Evolutionary conservation across 495 filamentous ascomycete genomes (phyloP), one percentile per base, ranked within the genome.

Genomic region (Hypoxylon cercidicola): DNA sequence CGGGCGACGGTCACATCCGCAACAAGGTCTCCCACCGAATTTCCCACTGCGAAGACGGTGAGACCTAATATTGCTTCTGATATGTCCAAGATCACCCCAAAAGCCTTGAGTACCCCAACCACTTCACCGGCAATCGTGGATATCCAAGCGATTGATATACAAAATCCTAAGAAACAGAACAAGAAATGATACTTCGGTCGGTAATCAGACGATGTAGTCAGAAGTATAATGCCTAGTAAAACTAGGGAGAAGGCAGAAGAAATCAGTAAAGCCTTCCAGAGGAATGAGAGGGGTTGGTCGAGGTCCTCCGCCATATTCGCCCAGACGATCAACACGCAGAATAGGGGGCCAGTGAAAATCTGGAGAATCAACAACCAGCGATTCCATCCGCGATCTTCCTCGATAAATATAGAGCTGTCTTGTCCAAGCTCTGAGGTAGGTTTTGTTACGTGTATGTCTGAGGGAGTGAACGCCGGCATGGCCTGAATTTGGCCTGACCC

Each of bases 41-140:
- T 99, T 11, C 96, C 95, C 12, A 98, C 93, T 0, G 96, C 96
- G 73, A 99, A 99, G 44, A 99, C 87, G 25, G 96, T 99, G 37
- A 99, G 83, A 0, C 96, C 96, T 3, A 99, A 81, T 60, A 99
- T 93, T 7, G 96, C 96, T 79, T 99, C 95, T 21, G 90, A 94
- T 66, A 99, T 98, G 66, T 89, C 87, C 19, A 97, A 77, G 32
- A 99, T 93, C 9, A 98, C 92, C 3, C 96, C 96, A 16, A 99
- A 79, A 2, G 96, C 90, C 74, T 98, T 98, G 34, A 99, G 85
- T 18, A 97, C 90, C 37, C 91, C 93, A 6, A 99, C 96, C 13
- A 99, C 96, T 76, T 99, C 96, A 20, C 91, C 91, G 12, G 96
- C 96, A 45, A 99, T 92, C 11, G 93, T 97, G 18, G 90, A 92